Conservation (phyloP, 345 rosid species). For the Lepidium sativum region DNA sequence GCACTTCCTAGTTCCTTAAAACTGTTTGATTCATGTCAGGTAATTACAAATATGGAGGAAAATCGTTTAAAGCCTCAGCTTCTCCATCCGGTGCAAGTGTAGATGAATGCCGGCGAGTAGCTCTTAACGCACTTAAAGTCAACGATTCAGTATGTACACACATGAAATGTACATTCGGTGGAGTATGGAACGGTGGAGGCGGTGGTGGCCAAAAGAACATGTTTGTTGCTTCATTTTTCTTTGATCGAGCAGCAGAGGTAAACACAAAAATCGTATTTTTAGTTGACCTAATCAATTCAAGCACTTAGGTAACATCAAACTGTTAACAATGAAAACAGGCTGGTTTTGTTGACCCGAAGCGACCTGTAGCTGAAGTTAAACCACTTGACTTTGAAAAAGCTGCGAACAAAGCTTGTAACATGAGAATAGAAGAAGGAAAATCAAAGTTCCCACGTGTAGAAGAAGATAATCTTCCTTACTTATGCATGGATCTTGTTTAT, state of each 20-base stretch:
- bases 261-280: background rate
- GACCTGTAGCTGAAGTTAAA: conserved; percentile 65
- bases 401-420: conserved; percentile 76
- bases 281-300: background rate
- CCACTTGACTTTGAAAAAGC: conserved; percentile 68
- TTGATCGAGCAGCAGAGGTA: conserved; percentile 98
- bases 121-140: conserved; percentile 72
- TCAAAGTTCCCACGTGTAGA: conserved; percentile 40
- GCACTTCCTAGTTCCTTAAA: background rate
- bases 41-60: conserved; percentile 72
- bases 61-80: conserved; percentile 47
- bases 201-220: conserved; percentile 94
- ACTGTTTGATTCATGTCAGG: conserved; percentile 40
- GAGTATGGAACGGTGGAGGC: conserved; percentile 97
- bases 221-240: conserved; percentile 94
- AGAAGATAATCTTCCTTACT: conserved; percentile 52
- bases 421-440: conserved; percentile 54
- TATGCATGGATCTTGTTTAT: conserved; percentile 94
- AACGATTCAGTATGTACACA: conserved; percentile 76
- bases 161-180: conserved; percentile 93
- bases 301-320: background rate
- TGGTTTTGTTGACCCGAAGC: conserved; percentile 52
- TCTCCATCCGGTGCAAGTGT: conserved; percentile 65
- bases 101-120: conserved; percentile 64
- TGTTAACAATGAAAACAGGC: conserved; percentile 39